Evolutionary conservation across 805 yeast species (phyloP).

Genomic region (Hanseniaspora guilliermondii): DNA sequence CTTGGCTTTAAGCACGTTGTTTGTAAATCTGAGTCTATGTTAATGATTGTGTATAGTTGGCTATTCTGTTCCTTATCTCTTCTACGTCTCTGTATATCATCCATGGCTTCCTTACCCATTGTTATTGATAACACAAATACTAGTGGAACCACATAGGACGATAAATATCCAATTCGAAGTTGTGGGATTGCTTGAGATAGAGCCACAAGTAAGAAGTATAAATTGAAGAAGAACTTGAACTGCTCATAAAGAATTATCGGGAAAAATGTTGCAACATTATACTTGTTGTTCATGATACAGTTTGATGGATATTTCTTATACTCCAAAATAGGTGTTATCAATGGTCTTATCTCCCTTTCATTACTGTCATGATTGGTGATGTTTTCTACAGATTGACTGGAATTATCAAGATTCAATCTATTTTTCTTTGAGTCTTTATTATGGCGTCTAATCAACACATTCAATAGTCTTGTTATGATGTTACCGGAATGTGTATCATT

Average conservation of each 20-base stretch:
- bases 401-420: slow-evolving; percentile 10
- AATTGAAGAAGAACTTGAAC: slow-evolving; percentile 89
- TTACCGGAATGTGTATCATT: slow-evolving; percentile 15
- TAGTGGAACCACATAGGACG: slow-evolving; percentile 86
- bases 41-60: slow-evolving; percentile 65
- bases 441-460: neutral
- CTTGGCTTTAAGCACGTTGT: slow-evolving; percentile 35
- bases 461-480: slow-evolving; percentile 19
- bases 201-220: slow-evolving; percentile 85
- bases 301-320: slow-evolving; percentile 43
- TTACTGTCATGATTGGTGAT: slow-evolving; percentile 12
- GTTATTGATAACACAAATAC: slow-evolving; percentile 87
- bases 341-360: slow-evolving; percentile 35
- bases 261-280: slow-evolving; percentile 72
- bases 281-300: slow-evolving; percentile 87
- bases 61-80: slow-evolving; percentile 82
- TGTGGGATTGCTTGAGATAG: slow-evolving; percentile 84
- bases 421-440: neutral
- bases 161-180: slow-evolving; percentile 80
- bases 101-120: slow-evolving; percentile 90
- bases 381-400: slow-evolving; percentile 12
- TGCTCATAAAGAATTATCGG: slow-evolving; percentile 89
- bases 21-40: slow-evolving; percentile 17
- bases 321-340: slow-evolving; percentile 29
- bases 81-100: slow-evolving; percentile 79